phyloP scores from a whole-genome alignment of 306 rosid species.

The Begonia masoniana region DNA sequence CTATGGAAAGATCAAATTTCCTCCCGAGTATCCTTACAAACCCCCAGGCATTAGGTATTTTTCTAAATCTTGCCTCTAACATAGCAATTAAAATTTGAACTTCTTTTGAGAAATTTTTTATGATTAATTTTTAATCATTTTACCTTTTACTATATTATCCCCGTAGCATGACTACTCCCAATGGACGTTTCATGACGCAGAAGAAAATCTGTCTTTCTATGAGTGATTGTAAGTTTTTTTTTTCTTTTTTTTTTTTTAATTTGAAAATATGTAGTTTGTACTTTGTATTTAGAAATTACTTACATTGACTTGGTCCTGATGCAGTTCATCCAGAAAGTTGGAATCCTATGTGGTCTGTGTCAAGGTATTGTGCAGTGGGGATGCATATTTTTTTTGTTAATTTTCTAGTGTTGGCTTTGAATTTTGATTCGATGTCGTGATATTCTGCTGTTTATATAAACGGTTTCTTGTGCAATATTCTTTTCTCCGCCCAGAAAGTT shows the following conservation, averaged over 20 bases:
- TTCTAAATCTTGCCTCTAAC: neutral
- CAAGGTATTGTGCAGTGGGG: conserved; percentile 41
- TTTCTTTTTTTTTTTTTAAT: no score
- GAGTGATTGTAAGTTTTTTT: conserved; percentile 90
- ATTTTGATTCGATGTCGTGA: conserved; percentile 6
- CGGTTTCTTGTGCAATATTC: neutral
- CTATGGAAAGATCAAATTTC: conserved; percentile 93
- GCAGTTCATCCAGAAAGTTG: conserved; percentile 98
- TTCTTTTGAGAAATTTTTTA: no score
- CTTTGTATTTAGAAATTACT: neutral
- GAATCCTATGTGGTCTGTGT: conserved; percentile 99
- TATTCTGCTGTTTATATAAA: neutral
- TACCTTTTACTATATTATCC: neutral
- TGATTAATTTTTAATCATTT: no score
- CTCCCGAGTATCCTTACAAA: conserved; percentile 82
- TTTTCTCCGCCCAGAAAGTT: neutral
- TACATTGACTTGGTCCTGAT: conserved; percentile 14
- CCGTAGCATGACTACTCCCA: conserved; percentile 88
- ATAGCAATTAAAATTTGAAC: no score
- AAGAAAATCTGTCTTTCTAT: conserved; percentile 88
- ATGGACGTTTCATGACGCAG: conserved; percentile 88
- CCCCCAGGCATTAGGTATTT: conserved; percentile 94
- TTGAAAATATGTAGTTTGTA: conserved; percentile 5
- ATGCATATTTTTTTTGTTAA: no score
- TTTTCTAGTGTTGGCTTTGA: conserved; percentile 1